A percentile compares a stretch with the other conserved stretches of the same genome.
Evolutionary conservation across 305 asterid genomes (phyloP).

Genomic region (Plantago lanceolata): DNA sequence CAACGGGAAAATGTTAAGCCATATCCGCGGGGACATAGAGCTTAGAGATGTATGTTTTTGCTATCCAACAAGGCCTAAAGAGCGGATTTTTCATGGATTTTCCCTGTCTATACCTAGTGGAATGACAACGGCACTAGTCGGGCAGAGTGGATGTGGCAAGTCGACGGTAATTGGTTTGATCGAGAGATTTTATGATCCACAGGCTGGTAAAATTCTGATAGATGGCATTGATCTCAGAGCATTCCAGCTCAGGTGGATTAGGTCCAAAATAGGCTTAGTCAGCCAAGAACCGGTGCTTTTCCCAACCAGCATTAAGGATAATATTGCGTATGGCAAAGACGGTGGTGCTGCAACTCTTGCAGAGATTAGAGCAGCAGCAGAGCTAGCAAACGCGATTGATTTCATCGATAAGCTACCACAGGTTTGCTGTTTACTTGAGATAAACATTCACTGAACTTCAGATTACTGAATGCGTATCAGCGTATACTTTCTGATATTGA

Average conservation of each 20-base stretch:
- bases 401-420: too few species aligned
- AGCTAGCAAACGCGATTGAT: too few species aligned
- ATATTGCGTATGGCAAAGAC: constrained; percentile 44
- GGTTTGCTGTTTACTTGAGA: too few species aligned
- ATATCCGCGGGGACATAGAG: too few species aligned
- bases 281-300: constrained; percentile 64
- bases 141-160: constrained; percentile 68
- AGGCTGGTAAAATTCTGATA: constrained; percentile 42
- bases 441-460: too few species aligned
- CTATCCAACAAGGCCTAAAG: too few species aligned
- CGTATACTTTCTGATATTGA: too few species aligned
- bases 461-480: too few species aligned
- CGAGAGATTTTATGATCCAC: constrained; percentile 64
- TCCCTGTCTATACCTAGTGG: constrained; percentile 13
- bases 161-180: constrained; percentile 51
- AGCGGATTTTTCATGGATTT: too few species aligned
- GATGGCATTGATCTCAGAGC: constrained; percentile 47
- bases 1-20: too few species aligned
- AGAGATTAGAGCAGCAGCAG: too few species aligned
- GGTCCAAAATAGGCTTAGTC: constrained; percentile 50
- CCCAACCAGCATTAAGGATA: constrained; percentile 43
- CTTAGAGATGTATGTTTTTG: too few species aligned
- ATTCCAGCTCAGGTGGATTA: constrained; percentile 43
- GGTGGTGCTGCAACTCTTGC: constrained; percentile 27
- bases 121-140: constrained; percentile 42